Evolutionary conservation across 2,329 filamentous ascomycete genomes (phyloP), one percentile per base, ranked within the genome.

Genomic region (Penicillium sp.): DNA sequence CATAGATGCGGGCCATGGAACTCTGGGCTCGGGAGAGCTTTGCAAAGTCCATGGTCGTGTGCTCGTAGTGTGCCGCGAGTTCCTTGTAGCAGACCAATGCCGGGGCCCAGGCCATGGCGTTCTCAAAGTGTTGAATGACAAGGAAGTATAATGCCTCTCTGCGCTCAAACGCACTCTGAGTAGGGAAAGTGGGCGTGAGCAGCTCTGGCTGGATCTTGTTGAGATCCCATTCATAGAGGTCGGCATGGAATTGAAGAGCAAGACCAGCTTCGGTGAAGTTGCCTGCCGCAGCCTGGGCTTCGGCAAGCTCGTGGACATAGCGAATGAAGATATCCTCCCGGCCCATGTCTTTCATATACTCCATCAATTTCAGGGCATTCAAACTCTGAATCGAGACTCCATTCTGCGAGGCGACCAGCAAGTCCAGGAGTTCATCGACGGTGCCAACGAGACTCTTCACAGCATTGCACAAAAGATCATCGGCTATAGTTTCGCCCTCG

Each of bases 241-340:
- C 92, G 2, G 93, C 92, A 71, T 97, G 94, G 51, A 97, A 83
- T 39, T 91, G 88, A 36, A 97, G 81, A 4, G 92, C 92, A 58
- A 97, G 81, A 11, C 92, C 94, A 13, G 93, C 93, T 74, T 97
- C 92, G 0, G 91, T 89, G 59, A 87, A 85, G 65, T 96, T 94
- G 54, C 88, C 82, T 4, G 88, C 83, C 39, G 87, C 83, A 8
- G 83, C 82, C 71, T 97, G 93, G 11, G 94, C 79, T 38, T 85
- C 79, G 2, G 92, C 90, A 18, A 97, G 81, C 72, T 97, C 92
- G 69, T 97, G 93, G 13, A 97, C 92, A 66, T 97, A 97, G 60
- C 92, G 88, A 60, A 96, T 89, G 72, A 96, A 97, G 53, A 97
- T 96, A 66, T 97, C 92, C 70, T 96, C 92, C 68, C 96, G 96